phyloP scores from a whole-genome alignment of 495 filamentous ascomycete genomes.

The Aspergillus funiculosus region DNA sequence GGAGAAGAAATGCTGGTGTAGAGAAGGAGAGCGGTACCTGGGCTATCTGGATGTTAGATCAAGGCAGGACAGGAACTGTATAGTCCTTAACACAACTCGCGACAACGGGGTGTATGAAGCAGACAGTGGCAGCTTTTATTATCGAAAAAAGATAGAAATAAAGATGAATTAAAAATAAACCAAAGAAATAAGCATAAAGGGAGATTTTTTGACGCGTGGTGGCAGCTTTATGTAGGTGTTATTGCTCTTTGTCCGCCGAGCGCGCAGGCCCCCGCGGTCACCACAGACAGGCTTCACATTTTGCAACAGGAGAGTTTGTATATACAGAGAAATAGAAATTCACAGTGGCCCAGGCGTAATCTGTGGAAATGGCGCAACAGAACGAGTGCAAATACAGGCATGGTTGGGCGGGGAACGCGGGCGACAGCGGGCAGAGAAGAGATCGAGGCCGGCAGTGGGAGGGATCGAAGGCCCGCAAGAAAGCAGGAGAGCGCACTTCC shows the following conservation, averaged over 20 bases:
- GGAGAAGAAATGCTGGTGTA: no score
- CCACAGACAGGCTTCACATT: not conserved
- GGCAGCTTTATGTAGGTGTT: not conserved
- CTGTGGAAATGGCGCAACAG: conserved; percentile 26
- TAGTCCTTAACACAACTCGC: no score
- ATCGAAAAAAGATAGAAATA: not conserved
- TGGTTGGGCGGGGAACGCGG: conserved; percentile 14
- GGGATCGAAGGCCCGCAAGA: conserved; percentile 1
- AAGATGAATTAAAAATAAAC: not conserved
- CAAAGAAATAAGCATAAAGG: not conserved
- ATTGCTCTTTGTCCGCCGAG: conserved; percentile 4
- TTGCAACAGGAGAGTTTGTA: not conserved
- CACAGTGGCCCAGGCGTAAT: conserved; percentile 6
- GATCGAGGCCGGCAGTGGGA: not conserved
- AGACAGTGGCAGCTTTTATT: no score
- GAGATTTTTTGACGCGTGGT: not conserved
- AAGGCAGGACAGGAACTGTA: no score
- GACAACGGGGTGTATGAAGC: not conserved
- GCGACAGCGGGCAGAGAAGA: conserved; percentile 1
- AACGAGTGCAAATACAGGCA: conserved; percentile 40
- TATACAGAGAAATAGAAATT: not conserved
- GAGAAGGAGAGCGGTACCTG: no score
- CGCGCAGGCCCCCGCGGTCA: not conserved
- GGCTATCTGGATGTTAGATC: no score
- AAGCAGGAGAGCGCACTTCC: conserved; percentile 10